Percentiles rank a stretch among this genome's conserved stretches.
Conservation (phyloP, 768 basidiomycete species). For the Boletellus ananas region DNA sequence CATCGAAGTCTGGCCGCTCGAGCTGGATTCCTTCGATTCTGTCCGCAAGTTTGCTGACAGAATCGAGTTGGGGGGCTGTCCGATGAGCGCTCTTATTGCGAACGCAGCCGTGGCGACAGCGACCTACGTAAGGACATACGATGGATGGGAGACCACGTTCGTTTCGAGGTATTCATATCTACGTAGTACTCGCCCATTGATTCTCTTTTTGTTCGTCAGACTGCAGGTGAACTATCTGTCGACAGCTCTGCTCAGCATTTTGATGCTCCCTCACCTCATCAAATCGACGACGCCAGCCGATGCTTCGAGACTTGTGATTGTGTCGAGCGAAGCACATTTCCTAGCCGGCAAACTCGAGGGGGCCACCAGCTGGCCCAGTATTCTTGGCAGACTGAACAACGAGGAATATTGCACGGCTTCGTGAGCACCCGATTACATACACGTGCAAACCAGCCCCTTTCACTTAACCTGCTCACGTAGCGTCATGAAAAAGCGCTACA, state of each 20-base stretch:
- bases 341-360: slow-evolving; percentile 8
- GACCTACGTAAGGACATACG: slow-evolving; percentile 26
- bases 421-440: slow-evolving; percentile 11
- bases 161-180: slow-evolving; percentile 4
- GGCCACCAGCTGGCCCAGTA: slow-evolving; percentile 15
- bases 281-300: slow-evolving; percentile 23
- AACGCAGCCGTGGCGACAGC: slow-evolving; percentile 25
- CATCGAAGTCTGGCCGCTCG: slow-evolving; percentile 32
- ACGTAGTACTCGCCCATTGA: background rate
- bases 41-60: slow-evolving; percentile 31
- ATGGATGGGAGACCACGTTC: slow-evolving; percentile 37
- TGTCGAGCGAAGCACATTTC: slow-evolving; percentile 30
- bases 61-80: slow-evolving; percentile 24
- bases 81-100: slow-evolving; percentile 30
- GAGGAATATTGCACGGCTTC: slow-evolving; percentile 25
- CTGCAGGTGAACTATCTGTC: slow-evolving; percentile 37
- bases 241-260: slow-evolving; percentile 32
- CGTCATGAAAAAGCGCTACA: slow-evolving; percentile 25
- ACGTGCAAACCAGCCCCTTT: background rate
- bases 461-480: slow-evolving; percentile 4
- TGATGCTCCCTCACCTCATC: slow-evolving; percentile 35
- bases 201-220: slow-evolving; percentile 10
- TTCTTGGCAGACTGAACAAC: slow-evolving; percentile 29
- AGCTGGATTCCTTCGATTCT: slow-evolving; percentile 32
- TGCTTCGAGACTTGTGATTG: slow-evolving; percentile 28